phyloP scores from a whole-genome alignment of 1,284 basidiomycete species.

The Sanghuangporus weigelae region DNA sequence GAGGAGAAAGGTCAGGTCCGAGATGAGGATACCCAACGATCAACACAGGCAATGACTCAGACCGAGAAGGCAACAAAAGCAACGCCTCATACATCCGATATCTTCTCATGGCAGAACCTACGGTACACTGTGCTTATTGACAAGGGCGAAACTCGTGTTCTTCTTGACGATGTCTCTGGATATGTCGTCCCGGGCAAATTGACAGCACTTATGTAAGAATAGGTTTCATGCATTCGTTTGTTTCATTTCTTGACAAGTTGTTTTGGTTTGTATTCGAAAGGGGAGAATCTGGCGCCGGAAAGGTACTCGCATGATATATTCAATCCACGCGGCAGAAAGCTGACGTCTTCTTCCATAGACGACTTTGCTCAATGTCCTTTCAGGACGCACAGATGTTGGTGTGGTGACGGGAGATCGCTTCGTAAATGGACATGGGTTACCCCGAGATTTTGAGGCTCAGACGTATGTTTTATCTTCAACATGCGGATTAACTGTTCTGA shows the following conservation, averaged over 20 bases:
- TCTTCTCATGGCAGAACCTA: constrained; percentile 63
- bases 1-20: constrained; percentile 26
- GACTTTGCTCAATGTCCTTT: constrained; percentile 79
- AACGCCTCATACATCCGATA: constrained; percentile 31
- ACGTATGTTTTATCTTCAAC: constrained; percentile 35
- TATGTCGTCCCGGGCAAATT: constrained; percentile 81
- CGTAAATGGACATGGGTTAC: constrained; percentile 71
- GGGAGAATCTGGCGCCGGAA: constrained; percentile 77
- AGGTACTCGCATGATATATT: constrained; percentile 40
- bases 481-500: background rate
- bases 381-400: constrained; percentile 72
- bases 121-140: constrained; percentile 58
- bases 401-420: constrained; percentile 76
- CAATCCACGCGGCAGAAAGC: background rate
- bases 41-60: background rate
- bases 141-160: constrained; percentile 46
- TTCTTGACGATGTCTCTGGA: constrained; percentile 79
- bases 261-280: background rate
- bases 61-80: constrained; percentile 20
- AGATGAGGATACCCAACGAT: background rate
- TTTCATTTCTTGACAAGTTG: background rate
- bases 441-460: constrained; percentile 70
- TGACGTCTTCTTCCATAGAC: constrained; percentile 44
- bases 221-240: background rate
- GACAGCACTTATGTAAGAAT: constrained; percentile 55